Conservation (phyloP, 371 early-diverging fungal species). For the Mortierella sp. region DNA sequence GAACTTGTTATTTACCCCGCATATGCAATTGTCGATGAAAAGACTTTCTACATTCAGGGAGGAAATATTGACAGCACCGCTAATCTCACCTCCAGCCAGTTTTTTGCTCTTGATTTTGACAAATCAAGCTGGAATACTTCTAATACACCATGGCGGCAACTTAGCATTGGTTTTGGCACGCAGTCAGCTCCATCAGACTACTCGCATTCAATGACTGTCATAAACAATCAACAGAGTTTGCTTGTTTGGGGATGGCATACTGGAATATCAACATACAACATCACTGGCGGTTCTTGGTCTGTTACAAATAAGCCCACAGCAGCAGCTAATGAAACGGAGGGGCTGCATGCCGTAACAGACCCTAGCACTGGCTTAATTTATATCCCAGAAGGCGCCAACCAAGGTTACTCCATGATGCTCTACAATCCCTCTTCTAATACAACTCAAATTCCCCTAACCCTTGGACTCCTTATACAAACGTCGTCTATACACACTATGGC, state of each 20-base stretch:
- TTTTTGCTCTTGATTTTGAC: slow-evolving; percentile 1
- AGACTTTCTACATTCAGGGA: slow-evolving; percentile 5
- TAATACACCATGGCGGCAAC: neutral
- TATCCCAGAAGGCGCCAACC: neutral
- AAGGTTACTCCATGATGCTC: neutral
- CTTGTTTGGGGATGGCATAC: neutral
- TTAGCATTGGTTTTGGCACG: neutral
- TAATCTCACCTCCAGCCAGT: neutral
- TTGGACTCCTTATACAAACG: neutral
- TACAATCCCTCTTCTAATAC: neutral
- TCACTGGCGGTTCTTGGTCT: neutral
- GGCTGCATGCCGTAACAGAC: neutral
- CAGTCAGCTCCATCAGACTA: neutral
- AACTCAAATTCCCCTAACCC: neutral
- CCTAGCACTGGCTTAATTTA: neutral
- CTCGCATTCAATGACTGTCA: neutral
- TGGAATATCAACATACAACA: slow-evolving; percentile 1
- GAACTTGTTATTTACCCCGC: neutral
- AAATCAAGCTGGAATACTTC: neutral
- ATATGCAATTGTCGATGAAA: neutral
- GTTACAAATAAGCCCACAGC: neutral
- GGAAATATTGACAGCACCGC: neutral
- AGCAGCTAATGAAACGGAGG: neutral
- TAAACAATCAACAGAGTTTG: neutral
- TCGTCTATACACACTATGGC: neutral